These are phyloP conservation scores for Zalaria obscura DNA, from an alignment of 2,329 filamentous ascomycete species.

Conservation along the genomic window DNA sequence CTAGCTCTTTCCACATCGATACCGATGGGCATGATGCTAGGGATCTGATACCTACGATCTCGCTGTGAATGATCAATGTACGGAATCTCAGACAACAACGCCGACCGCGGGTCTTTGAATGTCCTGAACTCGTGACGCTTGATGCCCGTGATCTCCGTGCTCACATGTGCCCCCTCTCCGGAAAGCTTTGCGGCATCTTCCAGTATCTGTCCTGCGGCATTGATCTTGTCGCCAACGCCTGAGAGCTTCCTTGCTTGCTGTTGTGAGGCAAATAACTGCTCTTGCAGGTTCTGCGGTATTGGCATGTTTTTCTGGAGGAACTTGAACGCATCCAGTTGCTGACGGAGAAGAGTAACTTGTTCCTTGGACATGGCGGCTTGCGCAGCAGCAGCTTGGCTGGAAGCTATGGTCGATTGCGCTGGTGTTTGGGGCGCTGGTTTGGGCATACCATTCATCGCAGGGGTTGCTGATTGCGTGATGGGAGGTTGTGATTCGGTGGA, in stretches of 20 bases:
- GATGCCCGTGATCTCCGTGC: conserved; percentile 24
- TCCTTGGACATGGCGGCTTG: conserved; percentile 53
- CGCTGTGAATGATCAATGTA: conserved; percentile 69
- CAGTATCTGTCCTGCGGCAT: conserved; percentile 34
- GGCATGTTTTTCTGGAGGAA: conserved; percentile 75
- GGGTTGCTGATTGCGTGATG: conserved; percentile 8
- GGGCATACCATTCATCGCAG: conserved; percentile 2
- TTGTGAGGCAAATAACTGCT: conserved; percentile 65
- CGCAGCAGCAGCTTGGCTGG: conserved; percentile 12
- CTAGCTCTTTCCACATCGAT: conserved; percentile 76
- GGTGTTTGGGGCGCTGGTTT: conserved; percentile 3
- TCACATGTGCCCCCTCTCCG: conserved; percentile 18
- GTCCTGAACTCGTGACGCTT: conserved; percentile 47
- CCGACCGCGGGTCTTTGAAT: conserved; percentile 58
- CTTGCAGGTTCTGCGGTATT: conserved; percentile 64
- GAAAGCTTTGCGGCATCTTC: conserved; percentile 32
- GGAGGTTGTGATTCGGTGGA: conserved; percentile 13
- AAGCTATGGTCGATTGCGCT: conserved; percentile 23
- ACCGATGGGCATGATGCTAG: conserved; percentile 77
- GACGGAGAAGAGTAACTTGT: conserved; percentile 63
- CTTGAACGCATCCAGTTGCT: conserved; percentile 87
- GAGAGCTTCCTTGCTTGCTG: conserved; percentile 42
- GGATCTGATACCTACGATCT: conserved; percentile 64
- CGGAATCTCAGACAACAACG: conserved; percentile 47
- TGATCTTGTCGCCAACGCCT: conserved; percentile 24